Percentiles rank a stretch among this genome's conserved stretches.
Evolutionary conservation across 192 early-diverging fungal species (phyloP).

Genomic region (Backusella parvicylindrica): DNA sequence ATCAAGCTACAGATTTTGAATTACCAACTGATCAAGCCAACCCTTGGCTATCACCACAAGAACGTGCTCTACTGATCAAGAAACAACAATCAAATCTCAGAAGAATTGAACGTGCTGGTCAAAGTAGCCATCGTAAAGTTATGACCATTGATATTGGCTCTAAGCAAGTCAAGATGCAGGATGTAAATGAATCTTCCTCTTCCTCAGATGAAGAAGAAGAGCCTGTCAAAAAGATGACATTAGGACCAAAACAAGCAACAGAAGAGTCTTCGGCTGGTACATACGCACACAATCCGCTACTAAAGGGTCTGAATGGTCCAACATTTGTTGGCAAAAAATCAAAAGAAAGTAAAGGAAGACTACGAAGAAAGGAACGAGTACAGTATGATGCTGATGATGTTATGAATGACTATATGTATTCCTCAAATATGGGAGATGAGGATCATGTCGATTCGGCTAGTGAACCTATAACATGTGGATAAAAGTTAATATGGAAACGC

Average conservation of each 20-base stretch:
- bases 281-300: conserved; percentile 30
- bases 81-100: conserved; percentile 47
- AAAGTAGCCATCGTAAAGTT: conserved; percentile 39
- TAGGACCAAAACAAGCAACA: neutral
- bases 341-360: neutral
- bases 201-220: conserved; percentile 32
- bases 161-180: conserved; percentile 40
- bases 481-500: neutral
- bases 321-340: conserved; percentile 16
- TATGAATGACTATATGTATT: conserved; percentile 13
- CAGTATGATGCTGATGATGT: conserved; percentile 9
- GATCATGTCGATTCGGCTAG: conserved; percentile 1
- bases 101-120: conserved; percentile 32
- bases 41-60: conserved; percentile 46
- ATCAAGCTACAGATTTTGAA: conserved; percentile 53
- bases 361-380: conserved; percentile 1
- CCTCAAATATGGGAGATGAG: conserved; percentile 20
- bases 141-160: conserved; percentile 48
- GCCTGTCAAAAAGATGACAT: neutral
- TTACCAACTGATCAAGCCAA: conserved; percentile 51
- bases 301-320: conserved; percentile 22
- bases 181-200: conserved; percentile 16
- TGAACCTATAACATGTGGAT: conserved; percentile 8
- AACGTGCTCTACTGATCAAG: conserved; percentile 33
- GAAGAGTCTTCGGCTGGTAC: conserved; percentile 29